A percentile compares a stretch with the other conserved stretches of the same genome.
Conservation (phyloP, 1,139 yeast species). For the Taiozyma sp. region DNA sequence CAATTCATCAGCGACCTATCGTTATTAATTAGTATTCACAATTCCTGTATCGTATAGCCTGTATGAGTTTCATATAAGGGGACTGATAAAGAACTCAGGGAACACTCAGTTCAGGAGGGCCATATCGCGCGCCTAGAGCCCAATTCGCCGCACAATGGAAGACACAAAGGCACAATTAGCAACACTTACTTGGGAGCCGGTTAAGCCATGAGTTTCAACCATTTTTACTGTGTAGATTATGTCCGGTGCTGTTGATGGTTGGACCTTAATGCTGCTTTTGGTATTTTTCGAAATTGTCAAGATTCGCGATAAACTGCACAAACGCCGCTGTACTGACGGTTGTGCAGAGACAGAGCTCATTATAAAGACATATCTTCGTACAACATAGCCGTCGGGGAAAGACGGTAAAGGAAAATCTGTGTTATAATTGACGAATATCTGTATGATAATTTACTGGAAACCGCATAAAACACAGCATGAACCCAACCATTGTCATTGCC, state of each 20-base stretch:
- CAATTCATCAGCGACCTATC: slow-evolving; percentile 87
- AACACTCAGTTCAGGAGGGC: not conserved
- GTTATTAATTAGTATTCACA: not conserved
- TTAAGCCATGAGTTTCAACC: not conserved
- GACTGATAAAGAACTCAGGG: not conserved
- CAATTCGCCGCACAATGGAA: not conserved
- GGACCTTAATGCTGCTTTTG: not conserved
- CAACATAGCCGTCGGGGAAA: not conserved
- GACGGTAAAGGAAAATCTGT: too few species aligned
- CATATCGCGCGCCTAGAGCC: not conserved
- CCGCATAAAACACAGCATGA: not conserved
- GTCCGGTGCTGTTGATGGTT: not conserved
- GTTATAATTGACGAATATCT: too few species aligned
- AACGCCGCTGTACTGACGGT: not conserved
- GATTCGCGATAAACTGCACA: not conserved
- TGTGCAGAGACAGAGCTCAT: not conserved
- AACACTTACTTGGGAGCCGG: not conserved
- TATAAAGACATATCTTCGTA: not conserved
- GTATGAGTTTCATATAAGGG: not conserved
- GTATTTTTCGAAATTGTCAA: not conserved
- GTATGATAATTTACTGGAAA: too few species aligned
- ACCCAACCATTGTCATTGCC: not conserved
- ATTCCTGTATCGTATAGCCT: not conserved
- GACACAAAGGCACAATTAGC: not conserved
- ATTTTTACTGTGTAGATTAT: not conserved